Evolutionary conservation across 106 monocot genomes (phyloP).

Genomic region (Chionographis japonica): DNA sequence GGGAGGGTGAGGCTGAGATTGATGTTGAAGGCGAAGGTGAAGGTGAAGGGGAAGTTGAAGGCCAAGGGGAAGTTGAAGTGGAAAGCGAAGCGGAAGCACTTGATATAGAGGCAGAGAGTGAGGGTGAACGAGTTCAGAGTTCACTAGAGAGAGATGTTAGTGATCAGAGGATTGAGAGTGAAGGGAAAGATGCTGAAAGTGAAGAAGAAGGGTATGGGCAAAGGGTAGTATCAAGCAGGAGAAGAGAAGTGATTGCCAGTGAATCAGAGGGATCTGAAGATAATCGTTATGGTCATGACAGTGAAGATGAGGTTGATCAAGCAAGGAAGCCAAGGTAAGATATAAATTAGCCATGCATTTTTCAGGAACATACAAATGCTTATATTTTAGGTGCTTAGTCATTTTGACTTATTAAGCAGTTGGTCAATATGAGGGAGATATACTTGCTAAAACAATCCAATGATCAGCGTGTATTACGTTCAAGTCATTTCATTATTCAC

Average conservation of each 20-base stretch:
- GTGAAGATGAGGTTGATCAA: slow-evolving; percentile 54
- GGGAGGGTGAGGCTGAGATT: slow-evolving; percentile 27
- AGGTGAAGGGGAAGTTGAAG: slow-evolving; percentile 69
- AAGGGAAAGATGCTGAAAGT: slow-evolving; percentile 69
- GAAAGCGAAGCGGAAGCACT: slow-evolving; percentile 77
- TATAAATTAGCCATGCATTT: neutral
- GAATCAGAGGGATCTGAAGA: slow-evolving; percentile 79
- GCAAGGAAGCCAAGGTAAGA: slow-evolving; percentile 48
- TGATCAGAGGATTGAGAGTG: slow-evolving; percentile 55
- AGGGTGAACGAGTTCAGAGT: slow-evolving; percentile 69
- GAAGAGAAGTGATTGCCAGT: slow-evolving; percentile 71
- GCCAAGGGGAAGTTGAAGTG: slow-evolving; percentile 71
- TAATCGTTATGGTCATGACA: slow-evolving; percentile 49
- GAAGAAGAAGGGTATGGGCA: slow-evolving; percentile 77
- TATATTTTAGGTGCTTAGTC: neutral
- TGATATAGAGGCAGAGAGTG: slow-evolving; percentile 59
- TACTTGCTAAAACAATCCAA: neutral
- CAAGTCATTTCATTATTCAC: no score
- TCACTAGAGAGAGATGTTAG: slow-evolving; percentile 68
- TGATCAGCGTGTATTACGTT: neutral
- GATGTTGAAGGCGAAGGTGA: no score
- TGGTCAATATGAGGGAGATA: neutral
- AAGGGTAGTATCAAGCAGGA: slow-evolving; percentile 62
- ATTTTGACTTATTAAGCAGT: neutral
- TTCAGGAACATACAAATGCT: neutral